Conservation (phyloP, 2,329 filamentous ascomycete species). For the Colletotrichum plurivorum region DNA sequence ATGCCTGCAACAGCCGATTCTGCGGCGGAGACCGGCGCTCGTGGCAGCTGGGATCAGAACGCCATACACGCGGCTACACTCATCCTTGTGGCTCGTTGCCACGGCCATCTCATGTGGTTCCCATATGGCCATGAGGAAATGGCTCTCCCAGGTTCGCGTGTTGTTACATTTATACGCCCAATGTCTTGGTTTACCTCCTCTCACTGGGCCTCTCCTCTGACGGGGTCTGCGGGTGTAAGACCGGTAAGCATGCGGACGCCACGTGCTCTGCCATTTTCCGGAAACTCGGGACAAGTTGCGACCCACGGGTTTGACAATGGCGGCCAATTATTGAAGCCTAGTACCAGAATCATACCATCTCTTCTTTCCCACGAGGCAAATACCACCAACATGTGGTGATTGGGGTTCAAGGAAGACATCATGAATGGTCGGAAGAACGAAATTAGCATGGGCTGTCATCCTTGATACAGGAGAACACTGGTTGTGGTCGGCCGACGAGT, state of each 20-base stretch:
- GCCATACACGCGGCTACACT: not conserved
- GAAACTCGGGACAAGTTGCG: constrained; percentile 1
- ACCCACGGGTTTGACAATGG: constrained; percentile 43
- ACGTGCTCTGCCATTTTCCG: constrained; percentile 34
- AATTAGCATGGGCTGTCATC: constrained; percentile 4
- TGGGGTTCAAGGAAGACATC: constrained; percentile 1
- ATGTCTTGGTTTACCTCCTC: constrained; percentile 13
- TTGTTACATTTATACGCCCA: constrained; percentile 25
- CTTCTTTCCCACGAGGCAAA: constrained; percentile 6
- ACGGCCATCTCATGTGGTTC: constrained; percentile 30
- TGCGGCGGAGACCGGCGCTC: not conserved
- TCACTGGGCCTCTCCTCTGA: constrained; percentile 7
- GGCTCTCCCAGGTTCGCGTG: not conserved
- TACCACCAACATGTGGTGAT: constrained; percentile 32
- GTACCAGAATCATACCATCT: constrained; percentile 29
- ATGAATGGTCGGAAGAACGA: constrained; percentile 5
- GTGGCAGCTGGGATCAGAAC: constrained; percentile 22
- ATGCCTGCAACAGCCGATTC: not conserved
- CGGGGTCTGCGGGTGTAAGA: not conserved
- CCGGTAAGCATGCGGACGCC: constrained; percentile 35
- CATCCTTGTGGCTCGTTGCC: constrained; percentile 15
- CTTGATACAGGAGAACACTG: not conserved
- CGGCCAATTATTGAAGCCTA: constrained; percentile 44
- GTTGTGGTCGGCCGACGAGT: not conserved
- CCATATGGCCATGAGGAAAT: constrained; percentile 5